Evolutionary conservation across 2,329 filamentous ascomycete species (phyloP).

Genomic region (Aspergillus awamori): DNA sequence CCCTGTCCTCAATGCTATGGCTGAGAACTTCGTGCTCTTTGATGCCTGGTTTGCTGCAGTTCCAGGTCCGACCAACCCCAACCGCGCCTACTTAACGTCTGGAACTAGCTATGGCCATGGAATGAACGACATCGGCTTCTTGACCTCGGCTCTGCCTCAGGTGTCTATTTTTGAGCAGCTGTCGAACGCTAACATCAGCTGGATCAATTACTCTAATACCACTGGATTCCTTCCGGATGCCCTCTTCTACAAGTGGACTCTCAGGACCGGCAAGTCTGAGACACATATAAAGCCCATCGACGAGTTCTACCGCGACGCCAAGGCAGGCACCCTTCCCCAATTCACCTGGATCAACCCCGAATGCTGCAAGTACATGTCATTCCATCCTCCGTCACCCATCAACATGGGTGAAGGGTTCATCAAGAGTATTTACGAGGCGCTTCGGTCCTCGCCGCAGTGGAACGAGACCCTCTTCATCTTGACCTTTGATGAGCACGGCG

Average conservation of each 20-base stretch:
- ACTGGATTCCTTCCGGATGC: conserved; percentile 50
- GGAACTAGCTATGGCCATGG: conserved; percentile 47
- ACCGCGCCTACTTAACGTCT: conserved; percentile 42
- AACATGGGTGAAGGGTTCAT: conserved; percentile 50
- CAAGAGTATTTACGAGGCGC: conserved; percentile 51
- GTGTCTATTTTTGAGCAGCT: conserved; percentile 47
- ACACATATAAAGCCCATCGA: conserved; percentile 42
- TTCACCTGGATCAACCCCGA: conserved; percentile 56
- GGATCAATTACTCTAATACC: conserved; percentile 54
- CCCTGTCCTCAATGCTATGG: conserved; percentile 45
- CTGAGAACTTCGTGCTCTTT: conserved; percentile 50
- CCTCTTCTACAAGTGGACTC: conserved; percentile 49
- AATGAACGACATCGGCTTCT: conserved; percentile 39
- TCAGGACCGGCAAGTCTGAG: conserved; percentile 35
- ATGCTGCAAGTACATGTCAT: conserved; percentile 55
- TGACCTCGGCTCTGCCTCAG: conserved; percentile 39
- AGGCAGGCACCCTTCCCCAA: conserved; percentile 47
- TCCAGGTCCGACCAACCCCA: conserved; percentile 45
- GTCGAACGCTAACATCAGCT: conserved; percentile 44
- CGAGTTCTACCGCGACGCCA: conserved; percentile 51
- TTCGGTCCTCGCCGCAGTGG: conserved; percentile 51
- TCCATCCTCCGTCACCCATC: conserved; percentile 51
- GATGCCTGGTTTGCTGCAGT: conserved; percentile 49
- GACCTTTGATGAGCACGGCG: conserved; percentile 53
- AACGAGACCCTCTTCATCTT: conserved; percentile 52